Percentiles rank a stretch among this genome's conserved stretches.
Evolutionary conservation across 2,329 filamentous ascomycete genomes (phyloP).

Genomic region (Neofusicoccum ribis): DNA sequence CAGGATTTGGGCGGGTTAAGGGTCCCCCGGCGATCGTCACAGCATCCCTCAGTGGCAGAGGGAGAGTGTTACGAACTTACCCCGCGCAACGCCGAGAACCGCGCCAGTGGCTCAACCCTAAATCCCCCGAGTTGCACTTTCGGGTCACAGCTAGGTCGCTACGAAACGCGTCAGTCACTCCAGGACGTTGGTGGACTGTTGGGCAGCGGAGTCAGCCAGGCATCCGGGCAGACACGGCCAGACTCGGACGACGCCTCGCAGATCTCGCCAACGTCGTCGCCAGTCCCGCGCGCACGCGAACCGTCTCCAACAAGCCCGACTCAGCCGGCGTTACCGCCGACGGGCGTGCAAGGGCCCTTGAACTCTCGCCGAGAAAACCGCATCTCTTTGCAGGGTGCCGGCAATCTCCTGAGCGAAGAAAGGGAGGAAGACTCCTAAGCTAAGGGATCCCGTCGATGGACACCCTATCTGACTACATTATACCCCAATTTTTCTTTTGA

Average conservation of each 20-base stretch:
- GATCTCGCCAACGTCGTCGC: conserved; percentile 1
- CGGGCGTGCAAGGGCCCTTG: neutral
- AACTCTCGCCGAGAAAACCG: neutral
- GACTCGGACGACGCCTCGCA: neutral
- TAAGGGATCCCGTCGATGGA: too few relatives aligned
- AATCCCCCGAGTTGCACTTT: neutral
- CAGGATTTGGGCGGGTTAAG: conserved; percentile 34
- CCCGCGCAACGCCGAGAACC: conserved; percentile 9
- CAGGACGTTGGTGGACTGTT: conserved; percentile 9
- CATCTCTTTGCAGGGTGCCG: neutral
- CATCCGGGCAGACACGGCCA: neutral
- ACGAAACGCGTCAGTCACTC: neutral
- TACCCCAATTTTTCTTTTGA: neutral
- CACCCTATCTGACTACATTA: neutral
- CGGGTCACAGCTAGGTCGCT: conserved; percentile 22
- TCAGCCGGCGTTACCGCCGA: neutral
- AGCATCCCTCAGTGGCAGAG: conserved; percentile 14
- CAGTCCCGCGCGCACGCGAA: neutral
- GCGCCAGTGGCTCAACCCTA: neutral
- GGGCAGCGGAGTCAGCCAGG: neutral
- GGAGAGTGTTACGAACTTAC: conserved; percentile 17
- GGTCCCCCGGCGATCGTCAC: neutral
- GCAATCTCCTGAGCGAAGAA: neutral
- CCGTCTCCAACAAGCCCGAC: neutral
- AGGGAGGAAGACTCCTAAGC: neutral